Evolutionary conservation across 768 basidiomycete genomes (phyloP).

Genomic region (Boletellus emodensis): DNA sequence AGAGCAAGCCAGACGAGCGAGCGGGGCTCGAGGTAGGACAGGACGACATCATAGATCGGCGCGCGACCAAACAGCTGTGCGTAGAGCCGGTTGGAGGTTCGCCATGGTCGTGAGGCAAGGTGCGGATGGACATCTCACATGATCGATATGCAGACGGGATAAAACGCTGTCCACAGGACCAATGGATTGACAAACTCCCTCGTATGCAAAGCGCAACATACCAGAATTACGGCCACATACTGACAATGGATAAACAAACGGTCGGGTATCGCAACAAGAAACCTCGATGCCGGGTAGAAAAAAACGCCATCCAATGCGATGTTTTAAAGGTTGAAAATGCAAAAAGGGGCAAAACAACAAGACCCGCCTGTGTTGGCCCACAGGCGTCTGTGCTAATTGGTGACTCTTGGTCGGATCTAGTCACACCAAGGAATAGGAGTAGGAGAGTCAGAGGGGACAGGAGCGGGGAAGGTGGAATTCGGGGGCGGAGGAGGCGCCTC

Average conservation of each 20-base stretch:
- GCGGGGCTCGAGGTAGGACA: constrained; percentile 21
- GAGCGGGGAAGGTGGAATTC: constrained; percentile 27
- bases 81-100: background rate
- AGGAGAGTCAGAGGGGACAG: constrained; percentile 31
- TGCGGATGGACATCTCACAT: background rate
- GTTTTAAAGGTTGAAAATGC: background rate
- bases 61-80: constrained; percentile 10
- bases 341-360: constrained; percentile 18
- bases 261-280: constrained; percentile 25
- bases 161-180: constrained; percentile 15
- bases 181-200: constrained; percentile 8
- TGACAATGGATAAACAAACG: background rate
- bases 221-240: constrained; percentile 26
- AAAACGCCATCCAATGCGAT: constrained; percentile 4
- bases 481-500: constrained; percentile 42
- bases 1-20: constrained; percentile 22
- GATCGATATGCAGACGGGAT: background rate
- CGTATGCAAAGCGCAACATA: constrained; percentile 24
- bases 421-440: constrained; percentile 48
- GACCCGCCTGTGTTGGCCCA: constrained; percentile 25
- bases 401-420: constrained; percentile 21
- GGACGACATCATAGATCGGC: constrained; percentile 22
- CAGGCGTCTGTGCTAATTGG: constrained; percentile 5
- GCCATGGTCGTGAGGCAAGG: background rate
- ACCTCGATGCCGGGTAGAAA: background rate